Evolutionary conservation across 1,284 basidiomycete species (phyloP), one percentile per base, ranked within the genome.

Genomic region (Pterulicium gracile): DNA sequence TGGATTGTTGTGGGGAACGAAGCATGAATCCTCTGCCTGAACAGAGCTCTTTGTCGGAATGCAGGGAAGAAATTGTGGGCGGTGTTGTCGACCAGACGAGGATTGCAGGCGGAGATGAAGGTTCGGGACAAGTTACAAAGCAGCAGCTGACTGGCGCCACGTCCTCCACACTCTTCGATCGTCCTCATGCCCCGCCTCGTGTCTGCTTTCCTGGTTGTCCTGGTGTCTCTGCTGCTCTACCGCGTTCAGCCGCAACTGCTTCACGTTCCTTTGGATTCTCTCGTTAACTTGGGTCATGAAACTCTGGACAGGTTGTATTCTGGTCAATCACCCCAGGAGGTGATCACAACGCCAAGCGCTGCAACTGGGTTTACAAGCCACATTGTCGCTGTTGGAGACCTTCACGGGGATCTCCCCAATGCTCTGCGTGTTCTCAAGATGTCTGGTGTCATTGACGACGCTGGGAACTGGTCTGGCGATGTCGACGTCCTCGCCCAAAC

Each of bases 401-500:
- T 85, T 20, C 81, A 85, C 52, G 79, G 81, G 2, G 81, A 85
- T 61, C 56, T 80, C 14, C 58, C 61, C 3, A 81, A 82, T 54
- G 75, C 80, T 43, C 20, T 21, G 36, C 18, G 20, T 5, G 88
- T 94, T 3, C 67, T 95, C 23, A 69, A 80, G 39, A 88, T 92
- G 71, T 78, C 88, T 3, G 70, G 73, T 2, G 75, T 94, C 3
- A 76, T 85, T 2, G 76, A 85, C 52, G 67, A 75, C n/a, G 57
- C 72, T 2, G 79, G 77, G 0, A 66, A 80, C 45, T 95, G 91
- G 91, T 75, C 76, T 5, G 90, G 82, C 1, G 68, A 82, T 18
- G 76, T 79, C 3, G 88, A 91, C 58, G 79, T 82, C 47, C 81
- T 93, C 51, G 90, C 94, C 13, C 91, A 95, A 66, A 95, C 92